Evolutionary conservation across 306 rosid genomes (phyloP), one percentile per base, ranked within the genome.

Genomic region (Gleditsia sinensis): DNA sequence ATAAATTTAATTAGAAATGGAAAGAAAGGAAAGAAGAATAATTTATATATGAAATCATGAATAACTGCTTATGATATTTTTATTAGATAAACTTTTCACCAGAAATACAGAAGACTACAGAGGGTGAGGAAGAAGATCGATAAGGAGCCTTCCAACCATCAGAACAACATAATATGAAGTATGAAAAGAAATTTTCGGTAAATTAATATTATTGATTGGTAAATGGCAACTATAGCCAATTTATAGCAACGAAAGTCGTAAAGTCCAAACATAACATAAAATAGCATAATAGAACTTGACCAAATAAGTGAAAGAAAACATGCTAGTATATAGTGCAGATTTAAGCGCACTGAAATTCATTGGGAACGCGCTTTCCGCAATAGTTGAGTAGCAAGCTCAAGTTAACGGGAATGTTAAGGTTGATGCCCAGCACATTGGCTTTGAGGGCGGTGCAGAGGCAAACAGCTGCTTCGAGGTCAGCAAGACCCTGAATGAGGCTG

Each of bases 381-480:
- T 77, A 72, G 81, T 86, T 88, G 67, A 94, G 93, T 0, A 94
- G 30, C 83, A 94, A 83, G 82, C 81, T 89, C 84, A 94, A 72
- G 9, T 74, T 39, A n/a, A 93, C 4, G 0, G 92, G 91, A 60
- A 91, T 3, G 21, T 89, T 85, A 16, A 91, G 87, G 78, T 91
- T 85, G 58, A 89, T 23, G 2, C 97, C 96, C 11, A 94, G 27
- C 9, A 91, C 51, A 24, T 83, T 82, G 28, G 94, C 96, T 28
- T 82, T 91, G 3, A 91, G 86, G 9, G 91, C 92, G 0, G 96
- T 94, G 94, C 97, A 91, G 49, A 94, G 97, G 79, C 98, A 94
- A 19, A 88, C 74, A 4, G 94, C 97, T 3, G 97, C 98, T 51
- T 94, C 97, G 68, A 94, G 91, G 59, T 94, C 84, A 33, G 13